Percentiles rank a stretch among this genome's conserved stretches.
phyloP scores from a whole-genome alignment of 805 yeast species.

The Pichia phayaonensis region DNA sequence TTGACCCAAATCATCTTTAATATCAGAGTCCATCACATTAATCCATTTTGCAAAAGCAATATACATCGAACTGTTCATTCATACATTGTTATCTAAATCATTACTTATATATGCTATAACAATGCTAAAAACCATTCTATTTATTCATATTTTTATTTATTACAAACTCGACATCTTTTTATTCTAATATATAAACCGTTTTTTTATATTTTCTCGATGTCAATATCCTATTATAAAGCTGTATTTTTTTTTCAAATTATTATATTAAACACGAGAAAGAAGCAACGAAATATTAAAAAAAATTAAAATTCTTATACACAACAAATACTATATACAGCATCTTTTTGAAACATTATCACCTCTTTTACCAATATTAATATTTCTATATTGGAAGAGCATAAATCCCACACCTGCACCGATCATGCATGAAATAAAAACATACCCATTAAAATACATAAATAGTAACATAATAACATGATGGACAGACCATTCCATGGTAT shows the following conservation, averaged over 20 bases:
- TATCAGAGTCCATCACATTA: neutral
- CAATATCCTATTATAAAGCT: neutral
- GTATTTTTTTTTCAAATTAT: neutral
- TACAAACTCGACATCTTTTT: neutral
- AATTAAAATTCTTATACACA: neutral
- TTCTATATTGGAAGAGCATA: conserved; percentile 11
- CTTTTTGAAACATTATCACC: conserved; percentile 13
- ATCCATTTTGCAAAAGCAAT: neutral
- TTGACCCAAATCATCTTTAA: neutral
- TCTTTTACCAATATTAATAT: conserved; percentile 1
- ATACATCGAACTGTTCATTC: neutral
- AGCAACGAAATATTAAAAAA: neutral
- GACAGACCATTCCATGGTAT: conserved; percentile 17
- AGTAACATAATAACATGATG: conserved; percentile 16
- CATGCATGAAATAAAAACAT: conserved; percentile 16
- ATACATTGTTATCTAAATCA: neutral
- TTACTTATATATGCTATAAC: neutral
- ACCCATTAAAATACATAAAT: conserved; percentile 18
- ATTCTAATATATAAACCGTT: neutral
- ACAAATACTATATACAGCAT: conserved; percentile 13
- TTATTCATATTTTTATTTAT: neutral
- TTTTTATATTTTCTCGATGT: neutral
- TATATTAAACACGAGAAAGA: neutral
- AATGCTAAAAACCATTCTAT: neutral
- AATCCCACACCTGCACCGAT: conserved; percentile 17